Evolutionary conservation across 2,329 filamentous ascomycete species (phyloP), one percentile per base, ranked within the genome.

Genomic region (Bipolaris oryzae): DNA sequence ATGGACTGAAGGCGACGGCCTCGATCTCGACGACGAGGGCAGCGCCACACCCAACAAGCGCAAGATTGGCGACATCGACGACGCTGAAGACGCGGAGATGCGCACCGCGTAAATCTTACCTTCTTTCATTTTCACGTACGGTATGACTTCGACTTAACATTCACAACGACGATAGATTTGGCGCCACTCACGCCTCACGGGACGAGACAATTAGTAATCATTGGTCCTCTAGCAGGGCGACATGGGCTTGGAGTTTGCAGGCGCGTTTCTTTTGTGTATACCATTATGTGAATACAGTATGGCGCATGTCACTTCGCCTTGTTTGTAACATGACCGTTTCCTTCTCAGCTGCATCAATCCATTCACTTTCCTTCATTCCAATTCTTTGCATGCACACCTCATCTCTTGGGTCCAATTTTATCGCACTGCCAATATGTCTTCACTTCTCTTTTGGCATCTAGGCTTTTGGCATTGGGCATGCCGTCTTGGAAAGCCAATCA

Each of bases 1-100:
- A 77, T 93, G 70, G 72, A 72, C 64, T 3, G 74, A 74, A 69
- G 63, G 74, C 70, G 66, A 76, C 57, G 65, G 79, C 58, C 63
- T 76, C 58, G 65, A 79, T 58, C 63, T 76, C 57, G 68, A 74
- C 63, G 70, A 78, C 55, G 62, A 79, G 60, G 46, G 62, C 47
- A 57, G 43, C 28, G 43, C 63, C 7, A 61, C 64, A 13, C 63
- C 70, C 1, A 64, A 52, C 47, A 77, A 76, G 62, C 68, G 75
- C 52, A 77, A 77, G 63, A 69, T 74, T 50, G 70, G 66, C 21
- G 64, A 73, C 38, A 60, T 60, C 25, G 69, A 62, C 15, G 69
- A 71, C 35, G 55, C 54, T n/a, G 68, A 74, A 16, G 73, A 76
- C 42, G 62, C 59, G 23, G 69, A 71, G 38, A 76, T 75, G 74